Conservation (phyloP, 2,329 filamentous ascomycete species). For the Dactylellina haptotyla region DNA sequence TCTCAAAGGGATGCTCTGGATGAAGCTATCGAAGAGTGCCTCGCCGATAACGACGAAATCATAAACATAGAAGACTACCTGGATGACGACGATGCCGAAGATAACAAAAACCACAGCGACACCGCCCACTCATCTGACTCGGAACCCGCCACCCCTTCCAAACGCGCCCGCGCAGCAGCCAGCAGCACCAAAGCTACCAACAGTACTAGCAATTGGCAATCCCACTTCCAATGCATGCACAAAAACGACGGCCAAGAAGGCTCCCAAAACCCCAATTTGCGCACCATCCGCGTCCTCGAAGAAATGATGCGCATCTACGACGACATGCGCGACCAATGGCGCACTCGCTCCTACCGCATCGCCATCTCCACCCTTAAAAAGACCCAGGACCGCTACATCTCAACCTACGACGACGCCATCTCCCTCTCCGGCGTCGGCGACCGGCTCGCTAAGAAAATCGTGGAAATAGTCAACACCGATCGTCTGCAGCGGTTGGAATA, state of each 20-base stretch:
- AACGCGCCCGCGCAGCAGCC: constrained; percentile 58
- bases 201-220: constrained; percentile 54
- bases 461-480: constrained; percentile 83
- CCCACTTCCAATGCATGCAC: constrained; percentile 67
- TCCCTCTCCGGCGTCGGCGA: constrained; percentile 75
- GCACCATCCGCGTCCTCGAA: constrained; percentile 75
- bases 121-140: background rate
- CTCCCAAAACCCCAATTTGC: constrained; percentile 74
- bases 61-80: constrained; percentile 63
- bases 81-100: constrained; percentile 35
- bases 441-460: constrained; percentile 83
- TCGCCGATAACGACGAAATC: constrained; percentile 59
- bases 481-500: constrained; percentile 77
- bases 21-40: constrained; percentile 69
- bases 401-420: constrained; percentile 56
- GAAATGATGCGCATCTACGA: constrained; percentile 83
- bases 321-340: constrained; percentile 79
- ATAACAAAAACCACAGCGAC: constrained; percentile 60
- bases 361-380: constrained; percentile 77
- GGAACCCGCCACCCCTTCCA: constrained; percentile 15
- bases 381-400: constrained; percentile 63
- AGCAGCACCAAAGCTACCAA: constrained; percentile 58
- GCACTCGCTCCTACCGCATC: constrained; percentile 77
- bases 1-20: constrained; percentile 69
- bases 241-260: constrained; percentile 64